Conservation (phyloP, 176 grass and related monocot genomes). For the Bolboschoenus planiculmis region DNA sequence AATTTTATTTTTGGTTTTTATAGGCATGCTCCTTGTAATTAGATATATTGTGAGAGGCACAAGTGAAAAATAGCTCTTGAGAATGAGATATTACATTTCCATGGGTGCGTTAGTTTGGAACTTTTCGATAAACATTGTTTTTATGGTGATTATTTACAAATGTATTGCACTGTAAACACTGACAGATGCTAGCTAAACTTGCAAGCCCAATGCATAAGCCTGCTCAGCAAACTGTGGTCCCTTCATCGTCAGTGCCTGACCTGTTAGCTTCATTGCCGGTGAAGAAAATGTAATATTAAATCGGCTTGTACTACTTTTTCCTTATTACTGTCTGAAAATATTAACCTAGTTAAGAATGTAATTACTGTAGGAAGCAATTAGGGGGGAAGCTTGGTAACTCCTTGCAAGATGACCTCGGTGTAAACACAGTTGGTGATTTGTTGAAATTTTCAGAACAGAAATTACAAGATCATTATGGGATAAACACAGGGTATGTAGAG, state of each 20-base stretch:
- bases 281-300: slow-evolving; percentile 90
- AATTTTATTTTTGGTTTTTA: neutral
- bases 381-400: slow-evolving; percentile 95
- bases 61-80: neutral
- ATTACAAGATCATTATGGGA: slow-evolving; percentile 72
- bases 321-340: neutral
- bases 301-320: neutral
- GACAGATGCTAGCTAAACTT: slow-evolving; percentile 94
- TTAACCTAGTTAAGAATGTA: slow-evolving; percentile 15
- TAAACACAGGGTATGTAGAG: slow-evolving; percentile 68
- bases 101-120: neutral
- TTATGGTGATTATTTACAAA: slow-evolving; percentile 17
- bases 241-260: slow-evolving; percentile 66
- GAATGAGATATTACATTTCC: neutral
- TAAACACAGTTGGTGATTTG: slow-evolving; percentile 74
- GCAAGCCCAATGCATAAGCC: slow-evolving; percentile 91
- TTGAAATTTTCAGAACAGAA: slow-evolving; percentile 62
- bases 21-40: neutral
- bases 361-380: slow-evolving; percentile 80
- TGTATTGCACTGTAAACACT: slow-evolving; percentile 23
- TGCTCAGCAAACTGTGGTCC: slow-evolving; percentile 91
- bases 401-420: slow-evolving; percentile 68
- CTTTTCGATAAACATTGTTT: slow-evolving; percentile 17
- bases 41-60: neutral
- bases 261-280: slow-evolving; percentile 72